Evolutionary conservation across 2,329 filamentous ascomycete species (phyloP).

Genomic region (Exophiala bonariae): DNA sequence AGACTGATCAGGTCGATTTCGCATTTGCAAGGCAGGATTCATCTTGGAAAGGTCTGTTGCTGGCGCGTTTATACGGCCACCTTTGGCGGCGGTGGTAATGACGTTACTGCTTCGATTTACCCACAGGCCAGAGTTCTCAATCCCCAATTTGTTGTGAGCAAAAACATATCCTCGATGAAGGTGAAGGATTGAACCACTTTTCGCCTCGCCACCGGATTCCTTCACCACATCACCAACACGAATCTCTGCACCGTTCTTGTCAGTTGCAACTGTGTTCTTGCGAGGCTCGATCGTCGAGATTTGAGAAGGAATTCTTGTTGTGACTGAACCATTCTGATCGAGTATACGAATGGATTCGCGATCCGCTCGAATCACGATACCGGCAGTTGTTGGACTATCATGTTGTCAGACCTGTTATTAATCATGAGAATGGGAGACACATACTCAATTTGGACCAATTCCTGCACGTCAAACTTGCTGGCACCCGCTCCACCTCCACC

Average conservation of each 20-base stretch:
- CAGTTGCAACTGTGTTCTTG: slow-evolving; percentile 83
- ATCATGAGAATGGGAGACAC: slow-evolving; percentile 28
- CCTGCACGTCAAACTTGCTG: slow-evolving; percentile 82
- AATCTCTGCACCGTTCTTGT: slow-evolving; percentile 91
- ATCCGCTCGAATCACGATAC: slow-evolving; percentile 91
- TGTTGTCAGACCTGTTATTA: slow-evolving; percentile 29
- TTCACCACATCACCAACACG: slow-evolving; percentile 88
- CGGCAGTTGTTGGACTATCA: slow-evolving; percentile 75
- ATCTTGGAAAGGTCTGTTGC: slow-evolving; percentile 81
- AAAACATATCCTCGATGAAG: slow-evolving; percentile 93
- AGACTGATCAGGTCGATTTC: slow-evolving; percentile 41
- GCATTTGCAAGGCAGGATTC: slow-evolving; percentile 72
- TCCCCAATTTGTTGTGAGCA: slow-evolving; percentile 73
- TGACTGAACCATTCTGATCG: slow-evolving; percentile 82
- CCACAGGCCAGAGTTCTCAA: slow-evolving; percentile 86
- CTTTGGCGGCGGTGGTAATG: slow-evolving; percentile 89
- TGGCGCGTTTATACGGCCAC: slow-evolving; percentile 69
- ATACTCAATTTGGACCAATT: slow-evolving; percentile 88
- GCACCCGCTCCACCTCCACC: slow-evolving; percentile 70
- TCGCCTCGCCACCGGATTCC: slow-evolving; percentile 81
- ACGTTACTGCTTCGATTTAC: slow-evolving; percentile 84
- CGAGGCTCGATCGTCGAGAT: slow-evolving; percentile 86
- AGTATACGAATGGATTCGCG: slow-evolving; percentile 86
- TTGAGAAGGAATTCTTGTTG: slow-evolving; percentile 83
- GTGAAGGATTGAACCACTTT: slow-evolving; percentile 86